Evolutionary conservation across 257 asterid species (phyloP).

Genomic region (Leptodermis oblonga): DNA sequence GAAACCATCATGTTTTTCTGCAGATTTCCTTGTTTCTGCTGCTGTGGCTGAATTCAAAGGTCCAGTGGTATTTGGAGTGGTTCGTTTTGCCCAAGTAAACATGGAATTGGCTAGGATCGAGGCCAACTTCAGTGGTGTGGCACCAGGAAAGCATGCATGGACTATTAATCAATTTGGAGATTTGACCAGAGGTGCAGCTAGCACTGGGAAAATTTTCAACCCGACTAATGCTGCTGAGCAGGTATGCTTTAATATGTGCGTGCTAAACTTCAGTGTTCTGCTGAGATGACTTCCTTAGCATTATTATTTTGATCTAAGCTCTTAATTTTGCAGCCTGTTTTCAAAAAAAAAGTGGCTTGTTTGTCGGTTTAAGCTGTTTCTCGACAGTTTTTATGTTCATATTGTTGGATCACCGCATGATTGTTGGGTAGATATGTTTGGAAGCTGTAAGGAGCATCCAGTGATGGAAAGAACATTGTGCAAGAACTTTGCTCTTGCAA

Average conservation of each 20-base stretch:
- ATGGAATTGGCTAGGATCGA: slow-evolving; percentile 82
- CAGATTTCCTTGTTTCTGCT: slow-evolving; percentile 85
- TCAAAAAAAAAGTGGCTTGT: background rate
- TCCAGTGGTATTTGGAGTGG: slow-evolving; percentile 73
- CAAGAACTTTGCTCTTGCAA: background rate
- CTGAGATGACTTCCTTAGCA: background rate
- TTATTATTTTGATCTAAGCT: too few species aligned
- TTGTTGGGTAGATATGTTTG: background rate
- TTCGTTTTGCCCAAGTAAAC: slow-evolving; percentile 85
- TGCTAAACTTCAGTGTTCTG: background rate
- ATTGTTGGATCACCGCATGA: background rate
- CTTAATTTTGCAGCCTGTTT: background rate
- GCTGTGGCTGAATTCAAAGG: slow-evolving; percentile 96
- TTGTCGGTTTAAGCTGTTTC: background rate
- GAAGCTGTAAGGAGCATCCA: background rate
- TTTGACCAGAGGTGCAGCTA: slow-evolving; percentile 80
- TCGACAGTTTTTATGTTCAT: background rate
- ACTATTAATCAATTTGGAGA: slow-evolving; percentile 87
- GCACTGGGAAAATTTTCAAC: slow-evolving; percentile 76
- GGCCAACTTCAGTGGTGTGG: slow-evolving; percentile 85
- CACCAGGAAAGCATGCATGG: slow-evolving; percentile 88
- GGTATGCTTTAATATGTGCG: slow-evolving; percentile 24
- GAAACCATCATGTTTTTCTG: slow-evolving; percentile 13
- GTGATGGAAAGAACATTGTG: background rate
- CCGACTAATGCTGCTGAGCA: slow-evolving; percentile 37